A percentile compares a stretch with the other conserved stretches of the same genome.
These are phyloP conservation scores for Goniomonas avonlea DNA, from an alignment of 78 protist species.

Conservation along the genomic window DNA sequence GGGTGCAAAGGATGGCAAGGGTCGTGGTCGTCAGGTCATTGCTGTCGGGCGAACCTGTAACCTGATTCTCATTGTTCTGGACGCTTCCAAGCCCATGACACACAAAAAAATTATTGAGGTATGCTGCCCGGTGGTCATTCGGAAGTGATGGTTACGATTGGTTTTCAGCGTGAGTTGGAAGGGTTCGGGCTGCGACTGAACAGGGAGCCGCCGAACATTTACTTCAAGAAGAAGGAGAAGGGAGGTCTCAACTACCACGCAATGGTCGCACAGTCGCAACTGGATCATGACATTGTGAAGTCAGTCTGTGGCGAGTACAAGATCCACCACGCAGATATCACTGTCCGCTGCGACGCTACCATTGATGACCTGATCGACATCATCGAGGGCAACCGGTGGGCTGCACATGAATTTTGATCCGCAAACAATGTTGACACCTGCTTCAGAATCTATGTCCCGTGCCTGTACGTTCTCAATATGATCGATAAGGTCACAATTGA, in stretches of 20 bases:
- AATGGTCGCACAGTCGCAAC: slow-evolving; percentile 46
- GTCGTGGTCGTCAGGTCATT: slow-evolving; percentile 93
- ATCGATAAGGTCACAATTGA: slow-evolving; percentile 79
- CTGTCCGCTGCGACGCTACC: slow-evolving; percentile 66
- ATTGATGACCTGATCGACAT: slow-evolving; percentile 96
- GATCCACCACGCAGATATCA: slow-evolving; percentile 80
- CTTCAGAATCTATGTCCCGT: slow-evolving; percentile 74
- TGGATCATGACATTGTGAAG: slow-evolving; percentile 63
- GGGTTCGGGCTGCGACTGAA: slow-evolving; percentile 98
- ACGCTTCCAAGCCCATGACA: slow-evolving; percentile 84
- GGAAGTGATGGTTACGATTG: neutral
- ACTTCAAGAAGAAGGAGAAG: slow-evolving; percentile 75
- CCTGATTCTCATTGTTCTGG: slow-evolving; percentile 89
- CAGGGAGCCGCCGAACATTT: slow-evolving; percentile 84
- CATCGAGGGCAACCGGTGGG: slow-evolving; percentile 78
- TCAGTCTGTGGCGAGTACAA: slow-evolving; percentile 64
- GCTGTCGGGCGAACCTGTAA: slow-evolving; percentile 94
- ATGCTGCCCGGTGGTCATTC: neutral
- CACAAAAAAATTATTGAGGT: slow-evolving; percentile 86
- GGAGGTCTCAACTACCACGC: slow-evolving; percentile 88
- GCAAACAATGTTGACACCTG: too few relatives aligned
- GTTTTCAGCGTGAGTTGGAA: slow-evolving; percentile 72
- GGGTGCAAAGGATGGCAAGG: slow-evolving; percentile 96
- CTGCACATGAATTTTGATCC: too few relatives aligned
- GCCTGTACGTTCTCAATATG: slow-evolving; percentile 92